Conservation (phyloP, 148 eudicot genomes). For the Dysphania ambrosioides region DNA sequence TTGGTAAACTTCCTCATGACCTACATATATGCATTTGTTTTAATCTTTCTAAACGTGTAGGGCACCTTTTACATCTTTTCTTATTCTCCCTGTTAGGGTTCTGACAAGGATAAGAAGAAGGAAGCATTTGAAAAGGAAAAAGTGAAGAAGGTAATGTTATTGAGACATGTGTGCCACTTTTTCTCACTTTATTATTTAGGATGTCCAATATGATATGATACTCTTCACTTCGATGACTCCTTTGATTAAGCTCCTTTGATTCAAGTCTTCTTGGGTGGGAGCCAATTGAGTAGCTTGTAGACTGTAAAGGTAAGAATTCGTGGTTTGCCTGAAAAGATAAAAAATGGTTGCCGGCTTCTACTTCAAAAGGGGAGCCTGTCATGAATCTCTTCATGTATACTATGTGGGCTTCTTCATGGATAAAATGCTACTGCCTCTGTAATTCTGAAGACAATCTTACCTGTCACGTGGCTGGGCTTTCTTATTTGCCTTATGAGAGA, state of each 20-base stretch:
- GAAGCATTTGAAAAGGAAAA: slow-evolving; percentile 76
- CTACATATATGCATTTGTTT: not conserved
- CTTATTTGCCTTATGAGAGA: not conserved
- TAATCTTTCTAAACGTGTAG: not conserved
- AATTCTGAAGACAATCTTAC: too few species aligned
- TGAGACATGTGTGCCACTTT: not conserved
- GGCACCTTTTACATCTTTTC: not conserved
- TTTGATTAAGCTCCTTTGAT: not conserved
- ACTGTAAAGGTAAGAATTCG: not conserved
- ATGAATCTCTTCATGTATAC: not conserved
- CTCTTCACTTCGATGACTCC: too few species aligned
- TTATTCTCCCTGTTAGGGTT: slow-evolving; percentile 42
- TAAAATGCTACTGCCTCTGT: not conserved
- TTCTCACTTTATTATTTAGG: too few species aligned
- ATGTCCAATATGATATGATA: too few species aligned
- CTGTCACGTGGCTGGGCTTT: not conserved
- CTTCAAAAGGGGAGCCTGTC: not conserved
- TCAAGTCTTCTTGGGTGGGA: not conserved
- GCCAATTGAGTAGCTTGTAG: not conserved
- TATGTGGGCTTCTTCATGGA: not conserved
- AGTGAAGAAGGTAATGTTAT: slow-evolving; percentile 68
- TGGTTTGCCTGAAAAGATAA: not conserved
- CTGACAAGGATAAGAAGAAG: slow-evolving; percentile 76
- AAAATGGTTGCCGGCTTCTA: too few species aligned
- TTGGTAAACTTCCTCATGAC: slow-evolving; percentile 38